Evolutionary conservation across 2,329 filamentous ascomycete species (phyloP).

Genomic region (Hysterium pulicare): DNA sequence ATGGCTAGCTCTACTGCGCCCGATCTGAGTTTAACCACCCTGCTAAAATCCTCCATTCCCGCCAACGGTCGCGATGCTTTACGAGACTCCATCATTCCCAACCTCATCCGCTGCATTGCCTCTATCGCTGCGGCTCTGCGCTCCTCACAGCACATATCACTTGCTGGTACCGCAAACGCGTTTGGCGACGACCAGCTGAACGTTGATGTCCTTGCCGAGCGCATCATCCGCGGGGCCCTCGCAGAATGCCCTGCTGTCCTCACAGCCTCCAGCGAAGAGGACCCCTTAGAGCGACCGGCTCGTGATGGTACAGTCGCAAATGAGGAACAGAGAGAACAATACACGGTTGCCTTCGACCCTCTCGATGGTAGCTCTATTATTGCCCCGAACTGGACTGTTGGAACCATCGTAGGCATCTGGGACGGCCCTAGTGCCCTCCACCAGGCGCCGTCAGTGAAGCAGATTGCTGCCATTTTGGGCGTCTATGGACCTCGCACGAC

Average conservation of each 20-base stretch:
- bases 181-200: conserved; percentile 57
- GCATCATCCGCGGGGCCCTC: conserved; percentile 53
- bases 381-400: conserved; percentile 36
- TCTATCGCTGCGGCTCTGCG: conserved; percentile 25
- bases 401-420: conserved; percentile 61
- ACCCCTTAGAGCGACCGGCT: conserved; percentile 50
- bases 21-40: too few species aligned
- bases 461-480: conserved; percentile 33
- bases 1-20: too few species aligned
- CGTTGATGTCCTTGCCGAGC: conserved; percentile 57
- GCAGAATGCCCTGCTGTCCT: conserved; percentile 52
- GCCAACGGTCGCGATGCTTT: too few species aligned
- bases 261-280: conserved; percentile 62
- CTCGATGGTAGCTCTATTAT: conserved; percentile 62
- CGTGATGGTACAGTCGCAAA: not conserved
- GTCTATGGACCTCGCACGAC: conserved; percentile 33
- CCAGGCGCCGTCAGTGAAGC: conserved; percentile 16
- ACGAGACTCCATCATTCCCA: conserved; percentile 39
- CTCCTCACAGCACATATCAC: conserved; percentile 39
- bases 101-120: conserved; percentile 35
- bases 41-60: too few species aligned
- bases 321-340: conserved; percentile 40
- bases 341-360: conserved; percentile 62
- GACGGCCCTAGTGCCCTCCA: conserved; percentile 23
- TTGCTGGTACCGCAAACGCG: conserved; percentile 46